Evolutionary conservation across 345 rosid genomes (phyloP), one percentile per base, ranked within the genome.

Genomic region (thale cress (Arabidopsis thaliana)): DNA sequence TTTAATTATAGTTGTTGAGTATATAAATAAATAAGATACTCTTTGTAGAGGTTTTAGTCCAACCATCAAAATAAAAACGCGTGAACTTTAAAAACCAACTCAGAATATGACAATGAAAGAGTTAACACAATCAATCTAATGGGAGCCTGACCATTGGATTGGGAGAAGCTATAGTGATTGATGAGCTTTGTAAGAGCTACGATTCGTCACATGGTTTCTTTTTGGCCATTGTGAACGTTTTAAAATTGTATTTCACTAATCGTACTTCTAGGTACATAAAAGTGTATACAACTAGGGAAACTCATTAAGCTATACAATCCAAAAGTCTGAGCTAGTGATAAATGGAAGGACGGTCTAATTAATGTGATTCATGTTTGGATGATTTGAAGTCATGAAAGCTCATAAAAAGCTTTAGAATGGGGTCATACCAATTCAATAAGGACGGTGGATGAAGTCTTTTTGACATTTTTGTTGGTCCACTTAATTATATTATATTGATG

Each of bases 381-480:
- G n/a, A 0, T 55, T 55, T 0, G 2, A 14, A 34, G 62, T 33
- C 42, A 58, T 1, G 25, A 9, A 36, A 36, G 4, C 14, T 57
- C 62, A 9, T 59, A 37, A 37, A 20, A 36, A 20, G n/a, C n/a
- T 52, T 25, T 52, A 24, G 5, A 20, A 20, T 37, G 46, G 32
- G 16, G 32, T 10, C 46, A 37, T 59, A 38, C 22, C 65, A 23
- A 60, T 40, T 38, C 3, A 38, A 7, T 12, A 12, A 38, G 65
- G 65, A 37, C 64, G 64, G 64, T 37, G 45, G 46, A 37, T 59
- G 0, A 10, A 8, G 64, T 22, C 25, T 12, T 59, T 53, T 59
- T 28, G 32, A 59, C 64, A 59, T 34, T 34, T 36, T 14, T 2
- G 33, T 34, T 16, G 42, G 42, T 36, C 44, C 41, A 36, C 44